Conservation (phyloP, 257 asterid genomes). For the Agastache rugosa region DNA sequence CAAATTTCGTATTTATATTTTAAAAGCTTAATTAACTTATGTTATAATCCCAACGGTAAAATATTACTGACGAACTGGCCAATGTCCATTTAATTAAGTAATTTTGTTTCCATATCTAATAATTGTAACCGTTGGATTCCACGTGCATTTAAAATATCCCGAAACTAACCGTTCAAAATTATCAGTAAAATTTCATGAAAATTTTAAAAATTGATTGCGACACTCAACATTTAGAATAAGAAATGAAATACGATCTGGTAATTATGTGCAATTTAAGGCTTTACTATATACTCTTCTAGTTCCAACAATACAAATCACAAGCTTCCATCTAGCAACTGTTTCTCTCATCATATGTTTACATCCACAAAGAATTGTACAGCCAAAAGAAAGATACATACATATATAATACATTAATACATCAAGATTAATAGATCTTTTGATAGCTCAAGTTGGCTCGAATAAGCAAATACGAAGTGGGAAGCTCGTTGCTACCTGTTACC, state of each 20-base stretch:
- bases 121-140: no score
- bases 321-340: background rate
- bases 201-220: no score
- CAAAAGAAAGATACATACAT: background rate
- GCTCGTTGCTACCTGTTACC: constrained; percentile 44
- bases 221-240: background rate
- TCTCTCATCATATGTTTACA: background rate
- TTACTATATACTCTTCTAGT: background rate
- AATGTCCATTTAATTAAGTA: no score
- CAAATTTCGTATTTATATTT: no score
- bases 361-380: background rate
- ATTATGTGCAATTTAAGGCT: background rate
- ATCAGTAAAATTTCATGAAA: no score
- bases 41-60: no score
- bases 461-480: background rate
- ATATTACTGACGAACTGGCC: no score
- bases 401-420: background rate
- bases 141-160: no score
- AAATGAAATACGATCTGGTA: background rate
- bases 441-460: background rate
- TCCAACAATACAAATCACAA: background rate
- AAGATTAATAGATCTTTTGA: background rate
- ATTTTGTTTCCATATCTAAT: no score
- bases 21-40: no score
- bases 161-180: no score